These are phyloP conservation scores for Annulohypoxylon moriforme DNA, from an alignment of 495 filamentous ascomycete species.

Conservation along the genomic window DNA sequence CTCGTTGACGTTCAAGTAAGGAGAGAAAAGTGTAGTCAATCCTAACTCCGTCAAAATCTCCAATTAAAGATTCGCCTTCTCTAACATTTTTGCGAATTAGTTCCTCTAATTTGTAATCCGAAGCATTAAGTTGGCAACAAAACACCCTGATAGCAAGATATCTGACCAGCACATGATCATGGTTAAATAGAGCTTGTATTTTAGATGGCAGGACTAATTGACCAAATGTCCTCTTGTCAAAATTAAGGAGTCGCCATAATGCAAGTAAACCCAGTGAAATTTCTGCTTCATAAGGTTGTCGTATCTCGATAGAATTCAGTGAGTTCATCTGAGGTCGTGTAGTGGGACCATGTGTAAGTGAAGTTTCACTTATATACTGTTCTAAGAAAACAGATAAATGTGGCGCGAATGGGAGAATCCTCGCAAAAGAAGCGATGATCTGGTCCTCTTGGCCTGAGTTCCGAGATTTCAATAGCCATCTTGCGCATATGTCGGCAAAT, in stretches of 20 bases:
- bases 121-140: constrained; percentile 79
- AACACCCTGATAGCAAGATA: constrained; percentile 86
- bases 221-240: constrained; percentile 74
- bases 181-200: constrained; percentile 73
- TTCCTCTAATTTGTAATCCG: constrained; percentile 78
- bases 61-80: constrained; percentile 67
- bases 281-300: constrained; percentile 26
- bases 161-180: constrained; percentile 69
- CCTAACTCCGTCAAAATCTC: constrained; percentile 76
- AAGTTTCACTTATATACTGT: constrained; percentile 53
- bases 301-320: constrained; percentile 24
- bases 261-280: constrained; percentile 68
- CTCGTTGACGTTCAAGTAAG: constrained; percentile 77
- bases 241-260: constrained; percentile 79
- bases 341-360: constrained; percentile 27
- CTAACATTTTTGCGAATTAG: constrained; percentile 74
- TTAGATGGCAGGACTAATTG: constrained; percentile 70
- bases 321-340: constrained; percentile 39
- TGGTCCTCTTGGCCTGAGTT: constrained; percentile 55
- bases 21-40: constrained; percentile 89
- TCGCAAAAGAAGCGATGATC: constrained; percentile 77
- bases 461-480: constrained; percentile 68
- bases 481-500: constrained; percentile 81
- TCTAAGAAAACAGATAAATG: constrained; percentile 70
- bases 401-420: constrained; percentile 82